Conservation (phyloP, 306 rosid species). For the Trifolium subterraneum region DNA sequence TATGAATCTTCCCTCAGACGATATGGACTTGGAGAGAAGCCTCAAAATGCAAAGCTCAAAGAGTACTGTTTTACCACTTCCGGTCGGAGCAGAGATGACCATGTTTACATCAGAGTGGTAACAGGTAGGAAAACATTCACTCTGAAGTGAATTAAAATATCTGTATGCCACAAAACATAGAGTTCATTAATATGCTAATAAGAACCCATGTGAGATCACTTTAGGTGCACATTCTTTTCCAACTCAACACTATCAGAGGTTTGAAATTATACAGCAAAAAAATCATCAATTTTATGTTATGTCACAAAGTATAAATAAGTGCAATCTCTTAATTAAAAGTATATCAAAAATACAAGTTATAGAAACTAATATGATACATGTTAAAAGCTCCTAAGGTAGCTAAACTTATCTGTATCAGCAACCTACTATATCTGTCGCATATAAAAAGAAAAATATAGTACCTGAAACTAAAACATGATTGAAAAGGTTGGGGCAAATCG, state of each 20-base stretch:
- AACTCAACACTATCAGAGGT: conserved; percentile 12
- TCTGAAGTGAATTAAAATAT: conserved; percentile 95
- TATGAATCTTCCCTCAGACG: conserved; percentile 63
- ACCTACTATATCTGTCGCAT: conserved; percentile 20
- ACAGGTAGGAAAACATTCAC: conserved; percentile 92
- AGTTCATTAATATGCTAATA: conserved; percentile 16
- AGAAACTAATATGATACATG: background rate
- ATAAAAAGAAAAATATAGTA: conserved; percentile 30
- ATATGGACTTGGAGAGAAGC: conserved; percentile 80
- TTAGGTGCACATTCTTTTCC: conserved; percentile 25
- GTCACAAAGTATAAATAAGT: conserved; percentile 11
- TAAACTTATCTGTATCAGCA: conserved; percentile 24
- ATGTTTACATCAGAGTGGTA: conserved; percentile 87
- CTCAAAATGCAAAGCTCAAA: conserved; percentile 96
- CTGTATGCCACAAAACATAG: conserved; percentile 50
- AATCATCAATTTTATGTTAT: conserved; percentile 12
- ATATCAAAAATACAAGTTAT: background rate
- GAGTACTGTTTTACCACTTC: conserved; percentile 95
- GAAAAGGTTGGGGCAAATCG: conserved; percentile 82
- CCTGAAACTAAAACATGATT: conserved; percentile 86
- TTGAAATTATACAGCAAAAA: conserved; percentile 26
- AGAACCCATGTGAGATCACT: conserved; percentile 28
- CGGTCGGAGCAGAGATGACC: conserved; percentile 98
- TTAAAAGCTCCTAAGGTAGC: conserved; percentile 15
- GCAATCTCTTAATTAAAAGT: conserved; percentile 10